Evolutionary conservation across 2,329 filamentous ascomycete genomes (phyloP).

Genomic region (Blumeriella jaapii): DNA sequence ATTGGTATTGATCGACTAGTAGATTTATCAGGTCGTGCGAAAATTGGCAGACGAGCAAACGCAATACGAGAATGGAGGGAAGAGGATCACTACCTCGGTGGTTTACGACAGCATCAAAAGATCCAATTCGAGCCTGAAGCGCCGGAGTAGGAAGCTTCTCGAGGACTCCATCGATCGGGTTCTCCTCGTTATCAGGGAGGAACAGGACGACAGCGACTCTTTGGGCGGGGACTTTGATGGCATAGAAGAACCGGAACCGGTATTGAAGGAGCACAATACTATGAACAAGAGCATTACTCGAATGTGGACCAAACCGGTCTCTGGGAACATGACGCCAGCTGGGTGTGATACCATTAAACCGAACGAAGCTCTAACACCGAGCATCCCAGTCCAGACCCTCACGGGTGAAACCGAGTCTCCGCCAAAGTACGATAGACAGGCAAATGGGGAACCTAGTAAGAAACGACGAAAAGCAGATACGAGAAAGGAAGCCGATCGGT

Average conservation of each 20-base stretch:
- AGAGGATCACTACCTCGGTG: slow-evolving; percentile 43
- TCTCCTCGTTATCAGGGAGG: slow-evolving; percentile 54
- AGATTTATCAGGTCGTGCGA: slow-evolving; percentile 67
- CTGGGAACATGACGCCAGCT: slow-evolving; percentile 14
- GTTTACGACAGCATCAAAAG: slow-evolving; percentile 72
- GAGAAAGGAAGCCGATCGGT: slow-evolving; percentile 44
- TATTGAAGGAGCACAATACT: slow-evolving; percentile 40
- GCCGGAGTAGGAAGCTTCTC: slow-evolving; percentile 68
- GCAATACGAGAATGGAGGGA: slow-evolving; percentile 34
- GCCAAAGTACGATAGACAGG: slow-evolving; percentile 37
- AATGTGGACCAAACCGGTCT: slow-evolving; percentile 38
- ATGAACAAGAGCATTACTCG: slow-evolving; percentile 56
- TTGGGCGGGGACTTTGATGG: slow-evolving; percentile 39
- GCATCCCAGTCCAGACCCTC: slow-evolving; percentile 15
- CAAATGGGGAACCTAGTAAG: slow-evolving; percentile 52
- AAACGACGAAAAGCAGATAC: slow-evolving; percentile 51
- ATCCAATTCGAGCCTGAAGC: slow-evolving; percentile 78
- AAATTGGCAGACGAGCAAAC: slow-evolving; percentile 61
- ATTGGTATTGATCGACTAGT: slow-evolving; percentile 10
- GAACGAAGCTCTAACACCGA: slow-evolving; percentile 12
- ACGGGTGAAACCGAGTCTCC: slow-evolving; percentile 17
- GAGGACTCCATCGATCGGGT: slow-evolving; percentile 81
- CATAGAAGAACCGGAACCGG: slow-evolving; percentile 28
- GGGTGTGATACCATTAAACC: slow-evolving; percentile 14
- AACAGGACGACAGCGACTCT: slow-evolving; percentile 34